Conservation (phyloP, 441 rosid species). For the Bocquillonia castaneifolia region DNA sequence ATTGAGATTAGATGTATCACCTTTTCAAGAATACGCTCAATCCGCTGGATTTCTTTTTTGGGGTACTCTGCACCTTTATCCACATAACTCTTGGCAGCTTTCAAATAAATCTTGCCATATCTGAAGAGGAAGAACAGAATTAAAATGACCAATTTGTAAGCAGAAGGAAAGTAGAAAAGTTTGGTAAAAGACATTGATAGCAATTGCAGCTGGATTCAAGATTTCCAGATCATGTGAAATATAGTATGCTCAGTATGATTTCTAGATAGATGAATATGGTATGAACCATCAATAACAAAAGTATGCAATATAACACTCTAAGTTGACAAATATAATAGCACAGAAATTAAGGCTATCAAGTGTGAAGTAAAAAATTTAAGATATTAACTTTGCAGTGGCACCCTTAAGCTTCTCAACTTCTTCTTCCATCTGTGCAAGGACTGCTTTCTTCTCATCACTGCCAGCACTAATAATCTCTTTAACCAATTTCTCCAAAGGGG, state of each 20-base stretch:
- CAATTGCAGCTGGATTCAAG: not conserved
- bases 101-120: slow-evolving; percentile 70
- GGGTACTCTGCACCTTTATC: slow-evolving; percentile 73
- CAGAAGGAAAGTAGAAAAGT: not conserved
- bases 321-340: not conserved
- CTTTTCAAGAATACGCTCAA: slow-evolving; percentile 80
- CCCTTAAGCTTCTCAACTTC: slow-evolving; percentile 75
- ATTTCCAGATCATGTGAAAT: not conserved
- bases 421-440: slow-evolving; percentile 57
- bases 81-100: slow-evolving; percentile 59
- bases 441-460: slow-evolving; percentile 63
- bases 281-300: not conserved
- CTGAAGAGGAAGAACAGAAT: slow-evolving; percentile 28
- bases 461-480: slow-evolving; percentile 70
- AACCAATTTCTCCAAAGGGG: slow-evolving; percentile 63
- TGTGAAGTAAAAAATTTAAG: not conserved
- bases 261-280: not conserved
- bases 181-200: not conserved
- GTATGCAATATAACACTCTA: not conserved
- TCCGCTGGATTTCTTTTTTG: slow-evolving; percentile 69
- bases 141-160: not conserved
- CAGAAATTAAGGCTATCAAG: too few species aligned
- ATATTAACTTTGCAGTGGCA: slow-evolving; percentile 47
- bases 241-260: not conserved
- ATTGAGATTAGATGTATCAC: slow-evolving; percentile 26